A percentile compares a stretch with the other conserved stretches of the same genome.
These are phyloP conservation scores for Zygoascus meyerae DNA, from an alignment of 1,139 yeast genomes.

Conservation along the genomic window DNA sequence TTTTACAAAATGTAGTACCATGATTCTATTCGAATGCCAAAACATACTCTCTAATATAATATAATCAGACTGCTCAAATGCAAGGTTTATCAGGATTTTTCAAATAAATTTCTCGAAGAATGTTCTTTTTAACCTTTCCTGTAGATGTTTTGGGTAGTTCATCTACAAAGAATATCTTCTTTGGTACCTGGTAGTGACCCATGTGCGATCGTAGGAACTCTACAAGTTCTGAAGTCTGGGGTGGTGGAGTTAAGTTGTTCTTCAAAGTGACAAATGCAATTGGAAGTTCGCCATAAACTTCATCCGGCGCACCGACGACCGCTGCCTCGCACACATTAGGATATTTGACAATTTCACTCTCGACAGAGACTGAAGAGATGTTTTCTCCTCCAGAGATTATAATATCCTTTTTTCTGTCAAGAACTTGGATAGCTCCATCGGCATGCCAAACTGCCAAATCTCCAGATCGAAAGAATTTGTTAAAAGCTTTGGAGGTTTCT, in stretches of 20 bases:
- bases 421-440: constrained; percentile 54
- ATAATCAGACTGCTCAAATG: not conserved
- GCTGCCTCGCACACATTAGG: constrained; percentile 34
- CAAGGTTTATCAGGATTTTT: constrained; percentile 3
- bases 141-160: constrained; percentile 36
- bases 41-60: not conserved
- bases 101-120: constrained; percentile 23
- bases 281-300: constrained; percentile 36
- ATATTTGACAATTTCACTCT: constrained; percentile 50
- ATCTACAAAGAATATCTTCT: constrained; percentile 26
- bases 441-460: constrained; percentile 60
- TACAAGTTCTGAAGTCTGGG: constrained; percentile 19
- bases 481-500: constrained; percentile 49
- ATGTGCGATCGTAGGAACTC: constrained; percentile 27
- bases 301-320: constrained; percentile 36
- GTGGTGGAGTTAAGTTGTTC: constrained; percentile 12
- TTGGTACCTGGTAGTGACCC: constrained; percentile 36
- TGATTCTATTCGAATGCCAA: too few species aligned
- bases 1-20: too few species aligned
- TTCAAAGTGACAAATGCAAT: constrained; percentile 31
- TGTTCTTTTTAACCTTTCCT: constrained; percentile 34
- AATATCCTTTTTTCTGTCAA: constrained; percentile 75
- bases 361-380: constrained; percentile 72
- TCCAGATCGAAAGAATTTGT: constrained; percentile 72
- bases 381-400: constrained; percentile 81